phyloP scores from a whole-genome alignment of 108 stramenopile species.

The Cyclostephanos tholiformis region DNA sequence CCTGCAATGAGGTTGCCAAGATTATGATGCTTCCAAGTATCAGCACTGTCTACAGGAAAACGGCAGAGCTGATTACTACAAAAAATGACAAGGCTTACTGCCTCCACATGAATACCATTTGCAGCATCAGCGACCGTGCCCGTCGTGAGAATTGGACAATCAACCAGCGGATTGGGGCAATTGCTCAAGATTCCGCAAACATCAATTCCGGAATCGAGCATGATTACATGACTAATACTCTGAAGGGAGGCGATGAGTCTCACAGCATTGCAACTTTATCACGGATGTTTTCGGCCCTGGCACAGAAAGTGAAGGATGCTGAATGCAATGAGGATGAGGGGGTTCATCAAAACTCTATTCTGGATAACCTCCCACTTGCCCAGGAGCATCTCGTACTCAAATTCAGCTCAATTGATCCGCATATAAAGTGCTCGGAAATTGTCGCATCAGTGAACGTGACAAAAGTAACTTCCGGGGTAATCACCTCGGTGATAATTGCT shows the following conservation, averaged over 20 bases:
- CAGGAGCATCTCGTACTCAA: slow-evolving; percentile 17
- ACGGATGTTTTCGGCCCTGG: not conserved
- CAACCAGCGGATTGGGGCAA: not conserved
- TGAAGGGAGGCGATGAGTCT: slow-evolving; percentile 1
- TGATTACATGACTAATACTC: not conserved
- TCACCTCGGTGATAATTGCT: not conserved
- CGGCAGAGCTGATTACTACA: slow-evolving; percentile 2
- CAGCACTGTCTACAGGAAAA: slow-evolving; percentile 1
- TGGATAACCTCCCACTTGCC: slow-evolving; percentile 11
- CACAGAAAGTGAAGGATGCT: slow-evolving; percentile 7
- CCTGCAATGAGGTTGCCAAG: slow-evolving; percentile 7
- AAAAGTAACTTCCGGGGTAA: slow-evolving; percentile 3
- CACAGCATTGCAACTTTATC: not conserved
- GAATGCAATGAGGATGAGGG: not conserved
- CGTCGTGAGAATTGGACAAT: not conserved
- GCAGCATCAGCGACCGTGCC: not conserved
- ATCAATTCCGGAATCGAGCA: slow-evolving; percentile 7
- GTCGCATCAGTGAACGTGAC: slow-evolving; percentile 15
- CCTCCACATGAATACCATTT: not conserved
- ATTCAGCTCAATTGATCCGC: slow-evolving; percentile 2
- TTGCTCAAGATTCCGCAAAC: slow-evolving; percentile 1
- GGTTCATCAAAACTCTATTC: slow-evolving; percentile 1
- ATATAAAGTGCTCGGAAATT: slow-evolving; percentile 10
- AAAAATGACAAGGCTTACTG: not conserved
- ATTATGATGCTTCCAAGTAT: slow-evolving; percentile 10